These are phyloP conservation scores for Pyricularia sp. DNA, from an alignment of 2,329 filamentous ascomycete genomes.

Conservation along the genomic window DNA sequence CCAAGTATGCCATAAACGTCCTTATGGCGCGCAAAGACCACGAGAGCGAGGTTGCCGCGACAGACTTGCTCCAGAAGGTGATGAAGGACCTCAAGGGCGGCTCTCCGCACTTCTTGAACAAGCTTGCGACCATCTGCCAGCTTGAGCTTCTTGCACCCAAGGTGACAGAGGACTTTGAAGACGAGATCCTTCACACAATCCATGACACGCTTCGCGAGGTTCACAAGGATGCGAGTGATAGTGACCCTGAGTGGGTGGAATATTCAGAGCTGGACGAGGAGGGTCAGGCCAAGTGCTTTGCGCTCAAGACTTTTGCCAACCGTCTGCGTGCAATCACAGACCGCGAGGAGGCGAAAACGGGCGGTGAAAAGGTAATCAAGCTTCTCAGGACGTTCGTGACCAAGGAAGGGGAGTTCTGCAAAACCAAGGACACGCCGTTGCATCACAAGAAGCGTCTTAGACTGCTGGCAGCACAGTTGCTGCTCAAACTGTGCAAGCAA, in stretches of 20 bases:
- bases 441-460: constrained; percentile 75
- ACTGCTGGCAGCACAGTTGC: constrained; percentile 68
- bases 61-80: constrained; percentile 69
- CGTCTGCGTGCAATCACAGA: constrained; percentile 49
- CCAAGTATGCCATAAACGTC: constrained; percentile 91
- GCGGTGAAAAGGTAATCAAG: constrained; percentile 50
- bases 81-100: constrained; percentile 67
- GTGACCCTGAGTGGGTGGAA: constrained; percentile 56
- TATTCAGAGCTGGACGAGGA: constrained; percentile 67
- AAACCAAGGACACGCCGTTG: constrained; percentile 63
- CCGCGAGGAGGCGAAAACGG: constrained; percentile 41
- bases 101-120: constrained; percentile 65
- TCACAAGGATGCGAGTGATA: constrained; percentile 46
- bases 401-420: constrained; percentile 70
- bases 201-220: constrained; percentile 70
- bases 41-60: constrained; percentile 73
- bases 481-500: constrained; percentile 77
- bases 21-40: constrained; percentile 66
- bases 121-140: constrained; percentile 62
- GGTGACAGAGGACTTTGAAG: constrained; percentile 62
- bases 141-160: constrained; percentile 66
- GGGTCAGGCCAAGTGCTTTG: constrained; percentile 72
- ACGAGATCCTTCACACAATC: constrained; percentile 71
- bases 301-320: constrained; percentile 80
- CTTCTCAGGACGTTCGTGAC: constrained; percentile 69